Percentiles rank a stretch among this genome's conserved stretches.
phyloP scores from a whole-genome alignment of 805 yeast species.

The Starmerella riodocensis region DNA sequence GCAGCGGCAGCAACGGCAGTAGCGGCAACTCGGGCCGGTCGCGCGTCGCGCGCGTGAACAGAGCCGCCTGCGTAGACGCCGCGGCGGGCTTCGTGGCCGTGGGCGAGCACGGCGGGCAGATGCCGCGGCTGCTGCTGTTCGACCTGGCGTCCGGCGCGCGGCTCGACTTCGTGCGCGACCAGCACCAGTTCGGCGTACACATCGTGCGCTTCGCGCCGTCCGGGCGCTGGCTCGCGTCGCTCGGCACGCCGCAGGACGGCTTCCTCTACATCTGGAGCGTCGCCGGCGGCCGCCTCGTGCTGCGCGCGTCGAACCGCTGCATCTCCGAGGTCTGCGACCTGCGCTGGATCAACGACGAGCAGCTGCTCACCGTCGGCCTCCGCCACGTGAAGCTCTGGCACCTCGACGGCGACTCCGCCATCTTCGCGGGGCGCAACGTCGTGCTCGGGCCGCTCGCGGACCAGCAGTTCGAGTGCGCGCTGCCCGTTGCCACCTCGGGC shows the following conservation, averaged over 20 bases:
- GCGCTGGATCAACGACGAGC: conserved; percentile 39
- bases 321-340: conserved; percentile 45
- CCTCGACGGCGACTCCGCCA: conserved; percentile 24
- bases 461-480: conserved; percentile 36
- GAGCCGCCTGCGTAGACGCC: conserved; percentile 36
- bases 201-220: conserved; percentile 45
- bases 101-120: conserved; percentile 54
- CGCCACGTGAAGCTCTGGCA: conserved; percentile 54
- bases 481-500: conserved; percentile 24
- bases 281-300: conserved; percentile 24
- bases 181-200: conserved; percentile 51
- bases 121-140: conserved; percentile 45
- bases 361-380: conserved; percentile 44
- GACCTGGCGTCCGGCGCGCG: conserved; percentile 29
- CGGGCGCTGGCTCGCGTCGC: conserved; percentile 41
- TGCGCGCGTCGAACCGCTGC: conserved; percentile 47
- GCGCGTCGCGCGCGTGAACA: conserved; percentile 14
- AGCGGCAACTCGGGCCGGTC: too few species aligned
- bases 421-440: conserved; percentile 47
- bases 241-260: conserved; percentile 61
- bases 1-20: too few species aligned
- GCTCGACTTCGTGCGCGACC: conserved; percentile 39
- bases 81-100: conserved; percentile 44
- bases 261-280: conserved; percentile 49
- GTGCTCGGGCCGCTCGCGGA: conserved; percentile 39